Percentiles rank a stretch among this genome's conserved stretches.
Conservation (phyloP, 495 filamentous ascomycete genomes). For the Penicillium desertorum region DNA sequence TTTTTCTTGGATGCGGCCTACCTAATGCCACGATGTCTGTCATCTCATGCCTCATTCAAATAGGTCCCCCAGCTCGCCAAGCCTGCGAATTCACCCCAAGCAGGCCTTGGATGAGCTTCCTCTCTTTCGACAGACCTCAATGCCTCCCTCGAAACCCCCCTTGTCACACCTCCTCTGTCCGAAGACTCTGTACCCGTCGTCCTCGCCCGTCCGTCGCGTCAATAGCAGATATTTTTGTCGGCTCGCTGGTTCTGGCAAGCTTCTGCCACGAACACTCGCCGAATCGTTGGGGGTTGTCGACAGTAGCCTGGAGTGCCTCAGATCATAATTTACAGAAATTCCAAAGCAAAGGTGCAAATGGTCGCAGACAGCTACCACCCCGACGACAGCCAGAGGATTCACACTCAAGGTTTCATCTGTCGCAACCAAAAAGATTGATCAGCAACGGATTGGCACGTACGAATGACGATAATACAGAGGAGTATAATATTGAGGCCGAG, state of each 20-base stretch:
- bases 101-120: conserved; percentile 46
- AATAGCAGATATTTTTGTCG: conserved; percentile 59
- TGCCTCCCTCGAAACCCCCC: conserved; percentile 34
- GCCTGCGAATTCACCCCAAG: conserved; percentile 49
- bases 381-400: conserved; percentile 24
- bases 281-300: conserved; percentile 32
- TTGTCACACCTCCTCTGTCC: conserved; percentile 32
- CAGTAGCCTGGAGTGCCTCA: conserved; percentile 22
- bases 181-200: conserved; percentile 41
- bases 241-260: conserved; percentile 62
- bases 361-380: conserved; percentile 18
- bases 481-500: neutral
- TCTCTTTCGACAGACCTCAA: conserved; percentile 28
- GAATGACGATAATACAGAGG: conserved; percentile 13
- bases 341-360: conserved; percentile 18
- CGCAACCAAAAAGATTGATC: conserved; percentile 35
- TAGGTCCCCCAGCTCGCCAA: conserved; percentile 53
- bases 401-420: conserved; percentile 21
- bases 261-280: conserved; percentile 58
- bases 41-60: conserved; percentile 63
- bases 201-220: conserved; percentile 43
- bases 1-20: conserved; percentile 40
- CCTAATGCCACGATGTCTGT: conserved; percentile 59
- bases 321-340: conserved; percentile 16
- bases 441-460: conserved; percentile 29